Base-by-base conservation (phyloP, 2,329 filamentous ascomycete species). In the Emergomyces orientalis region DNA sequence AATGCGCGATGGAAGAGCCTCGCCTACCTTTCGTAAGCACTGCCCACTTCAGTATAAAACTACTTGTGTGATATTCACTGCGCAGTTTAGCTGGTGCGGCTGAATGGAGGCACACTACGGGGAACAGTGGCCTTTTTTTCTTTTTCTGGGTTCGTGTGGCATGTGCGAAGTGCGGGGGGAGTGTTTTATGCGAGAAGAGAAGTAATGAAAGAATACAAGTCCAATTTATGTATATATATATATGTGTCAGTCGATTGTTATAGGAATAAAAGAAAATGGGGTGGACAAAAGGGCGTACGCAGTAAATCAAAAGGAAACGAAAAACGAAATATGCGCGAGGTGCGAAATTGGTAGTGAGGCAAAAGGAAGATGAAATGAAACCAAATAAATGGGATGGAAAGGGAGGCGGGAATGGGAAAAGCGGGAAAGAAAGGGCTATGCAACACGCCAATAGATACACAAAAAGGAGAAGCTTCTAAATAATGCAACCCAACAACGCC, bases 201-300 rank as follows among this genome's bases (percentile, higher is more conserved):
- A n/a, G 9, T 11, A 47, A 47, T 9, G 6, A 22, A 55, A 55
- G 17, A 11, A 55, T 5, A 37, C 30, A 41, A 57, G 34, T 57
- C n/a, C 22, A 57, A 41, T 57, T 41, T 57, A 39, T 57, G 27
- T 57, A 57, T 57, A 41, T 25, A 27, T 49, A 49, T 49, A 49
- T 25, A 49, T 49, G 17, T 41, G 34, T n/a, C 34, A 57, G 7
- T 4, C 39, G 54, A 17, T 41, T 13, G n/a, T n/a, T 41, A 25
- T 39, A 41, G 49, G 27, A 32, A 59, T 14, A 14, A 49, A 59
- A 39, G 17, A 59, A 27, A 13, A 19, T 32, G n/a, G 9, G n/a
- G 17, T 14, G n/a, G 41, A 49, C 6, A 30, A 34, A 37, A 34
- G 25, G 41, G 41, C 7, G 6, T 9, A 22, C 6, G 27, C 13